These are phyloP conservation scores for Candida tetrigidarum DNA, from an alignment of 1,139 yeast genomes.

Conservation along the genomic window DNA sequence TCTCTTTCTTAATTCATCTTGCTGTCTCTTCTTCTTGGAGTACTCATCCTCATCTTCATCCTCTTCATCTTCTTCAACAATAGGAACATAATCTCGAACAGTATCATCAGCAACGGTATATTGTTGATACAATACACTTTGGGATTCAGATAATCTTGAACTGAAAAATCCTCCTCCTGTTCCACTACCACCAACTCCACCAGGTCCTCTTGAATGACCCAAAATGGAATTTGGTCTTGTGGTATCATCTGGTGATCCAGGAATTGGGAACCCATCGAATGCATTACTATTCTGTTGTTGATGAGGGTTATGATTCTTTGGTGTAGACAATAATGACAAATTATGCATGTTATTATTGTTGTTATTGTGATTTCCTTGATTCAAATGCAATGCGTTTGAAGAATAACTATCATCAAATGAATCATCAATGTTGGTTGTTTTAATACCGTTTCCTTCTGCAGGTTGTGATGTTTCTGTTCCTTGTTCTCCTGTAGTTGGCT, in stretches of 20 bases:
- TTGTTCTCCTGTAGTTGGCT: not conserved
- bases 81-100: constrained; percentile 48
- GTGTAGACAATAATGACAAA: not conserved
- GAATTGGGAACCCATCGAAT: constrained; percentile 47
- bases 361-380: constrained; percentile 8
- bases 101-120: constrained; percentile 54
- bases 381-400: constrained; percentile 12
- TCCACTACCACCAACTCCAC: constrained; percentile 8
- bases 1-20: constrained; percentile 21
- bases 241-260: constrained; percentile 51
- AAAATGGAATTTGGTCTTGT: constrained; percentile 52
- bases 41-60: constrained; percentile 35
- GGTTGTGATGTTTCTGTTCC: not conserved
- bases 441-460: not conserved
- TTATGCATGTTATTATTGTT: constrained; percentile 14
- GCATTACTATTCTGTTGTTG: constrained; percentile 2
- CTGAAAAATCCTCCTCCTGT: constrained; percentile 29
- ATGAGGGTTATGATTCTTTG: not conserved
- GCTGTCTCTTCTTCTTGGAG: constrained; percentile 25
- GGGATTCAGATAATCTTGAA: constrained; percentile 49
- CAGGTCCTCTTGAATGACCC: constrained; percentile 33
- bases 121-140: constrained; percentile 50
- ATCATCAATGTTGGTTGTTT: constrained; percentile 29
- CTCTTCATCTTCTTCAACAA: constrained; percentile 50
- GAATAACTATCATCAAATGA: constrained; percentile 27